Evolutionary conservation across 257 asterid genomes (phyloP).

Genomic region (Prunella vulgaris): DNA sequence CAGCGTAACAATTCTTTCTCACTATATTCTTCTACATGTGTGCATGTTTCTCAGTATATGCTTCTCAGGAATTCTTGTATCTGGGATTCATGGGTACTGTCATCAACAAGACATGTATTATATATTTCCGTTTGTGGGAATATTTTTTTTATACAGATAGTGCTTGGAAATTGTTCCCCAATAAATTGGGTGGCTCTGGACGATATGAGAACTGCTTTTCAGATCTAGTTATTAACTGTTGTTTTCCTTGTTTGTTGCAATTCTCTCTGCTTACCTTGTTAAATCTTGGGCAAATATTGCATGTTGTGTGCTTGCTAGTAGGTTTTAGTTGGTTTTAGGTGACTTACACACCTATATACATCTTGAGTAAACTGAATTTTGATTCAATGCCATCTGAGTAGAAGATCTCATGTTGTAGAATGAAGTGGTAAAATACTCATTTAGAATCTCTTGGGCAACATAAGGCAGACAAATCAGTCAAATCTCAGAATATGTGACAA

Average conservation of each 20-base stretch:
- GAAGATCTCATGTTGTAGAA: not conserved
- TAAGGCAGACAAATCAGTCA: not conserved
- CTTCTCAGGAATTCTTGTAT: not conserved
- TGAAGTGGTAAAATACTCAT: not conserved
- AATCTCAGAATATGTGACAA: not conserved
- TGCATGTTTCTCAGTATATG: conserved; percentile 5
- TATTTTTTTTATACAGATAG: not conserved
- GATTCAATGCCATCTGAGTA: not conserved
- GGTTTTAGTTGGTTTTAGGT: not conserved
- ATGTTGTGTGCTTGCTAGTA: not conserved
- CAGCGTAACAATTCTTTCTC: conserved; percentile 62
- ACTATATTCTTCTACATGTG: not conserved
- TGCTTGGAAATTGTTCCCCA: conserved; percentile 8
- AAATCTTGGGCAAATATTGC: not conserved
- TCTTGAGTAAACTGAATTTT: conserved; percentile 3
- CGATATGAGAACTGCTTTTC: not conserved
- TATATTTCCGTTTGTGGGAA: conserved; percentile 3
- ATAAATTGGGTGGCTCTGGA: not conserved
- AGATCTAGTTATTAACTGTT: not conserved
- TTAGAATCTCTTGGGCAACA: not conserved
- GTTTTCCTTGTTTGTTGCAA: not conserved
- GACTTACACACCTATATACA: not conserved
- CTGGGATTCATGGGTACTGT: conserved; percentile 6
- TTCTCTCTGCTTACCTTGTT: not conserved
- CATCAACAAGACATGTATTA: not conserved